phyloP scores from a whole-genome alignment of 345 rosid species.

The Acer saccharum region DNA sequence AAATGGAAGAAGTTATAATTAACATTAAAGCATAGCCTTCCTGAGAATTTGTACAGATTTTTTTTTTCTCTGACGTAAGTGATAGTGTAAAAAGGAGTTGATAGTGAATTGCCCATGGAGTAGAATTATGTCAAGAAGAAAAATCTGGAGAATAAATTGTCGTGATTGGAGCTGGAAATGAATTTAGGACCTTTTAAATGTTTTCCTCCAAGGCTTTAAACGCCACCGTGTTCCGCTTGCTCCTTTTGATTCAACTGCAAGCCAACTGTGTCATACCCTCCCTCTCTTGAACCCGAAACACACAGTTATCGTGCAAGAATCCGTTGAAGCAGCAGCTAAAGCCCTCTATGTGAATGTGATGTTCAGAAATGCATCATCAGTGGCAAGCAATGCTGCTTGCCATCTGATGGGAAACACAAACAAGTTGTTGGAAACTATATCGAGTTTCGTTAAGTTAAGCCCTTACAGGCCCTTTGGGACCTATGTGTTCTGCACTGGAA shows the following conservation, averaged over 20 bases:
- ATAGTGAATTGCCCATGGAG: no score
- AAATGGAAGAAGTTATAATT: no score
- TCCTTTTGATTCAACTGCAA: constrained; percentile 41
- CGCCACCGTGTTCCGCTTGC: constrained; percentile 63
- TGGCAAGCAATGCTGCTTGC: constrained; percentile 61
- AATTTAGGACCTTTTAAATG: no score
- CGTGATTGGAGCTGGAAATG: no score
- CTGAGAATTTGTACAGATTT: no score
- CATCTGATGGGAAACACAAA: constrained; percentile 67
- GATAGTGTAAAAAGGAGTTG: no score
- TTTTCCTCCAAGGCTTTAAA: no score
- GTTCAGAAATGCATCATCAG: constrained; percentile 50
- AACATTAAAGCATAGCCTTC: no score
- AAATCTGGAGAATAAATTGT: no score
- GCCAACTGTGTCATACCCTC: constrained; percentile 33
- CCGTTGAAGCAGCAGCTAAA: neutral
- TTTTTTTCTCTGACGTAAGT: no score
- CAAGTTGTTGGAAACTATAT: constrained; percentile 55
- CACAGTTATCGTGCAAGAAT: neutral
- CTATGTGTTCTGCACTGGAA: constrained; percentile 56
- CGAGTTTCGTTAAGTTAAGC: constrained; percentile 59
- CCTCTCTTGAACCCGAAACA: constrained; percentile 27
- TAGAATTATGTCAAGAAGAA: no score
- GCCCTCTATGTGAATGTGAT: constrained; percentile 49
- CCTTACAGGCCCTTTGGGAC: constrained; percentile 86